Conservation (phyloP, 2,329 filamentous ascomycete species). For the Cercospora sp. region DNA sequence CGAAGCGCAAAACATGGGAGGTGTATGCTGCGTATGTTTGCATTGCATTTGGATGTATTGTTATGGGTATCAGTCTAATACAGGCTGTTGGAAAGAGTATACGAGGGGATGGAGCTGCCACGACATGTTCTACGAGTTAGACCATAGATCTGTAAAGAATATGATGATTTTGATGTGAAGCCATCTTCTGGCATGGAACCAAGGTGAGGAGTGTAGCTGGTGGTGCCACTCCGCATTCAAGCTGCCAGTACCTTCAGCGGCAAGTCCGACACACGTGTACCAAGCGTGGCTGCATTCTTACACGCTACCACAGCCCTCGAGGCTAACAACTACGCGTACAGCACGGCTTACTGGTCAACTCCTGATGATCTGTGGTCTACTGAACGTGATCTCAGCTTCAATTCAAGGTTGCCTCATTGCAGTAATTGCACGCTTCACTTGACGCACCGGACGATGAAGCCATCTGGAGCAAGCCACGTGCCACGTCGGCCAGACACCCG, state of each 20-base stretch:
- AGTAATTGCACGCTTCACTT: neutral
- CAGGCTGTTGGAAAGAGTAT: constrained; percentile 70
- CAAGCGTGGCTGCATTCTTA: neutral
- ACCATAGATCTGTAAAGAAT: constrained; percentile 12
- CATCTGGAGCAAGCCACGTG: neutral
- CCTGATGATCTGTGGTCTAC: neutral
- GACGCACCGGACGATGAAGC: neutral
- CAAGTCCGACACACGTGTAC: neutral
- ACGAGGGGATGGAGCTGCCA: constrained; percentile 31
- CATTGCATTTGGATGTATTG: constrained; percentile 73
- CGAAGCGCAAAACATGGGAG: constrained; percentile 60
- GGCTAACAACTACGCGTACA: neutral
- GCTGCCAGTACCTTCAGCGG: neutral
- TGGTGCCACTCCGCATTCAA: neutral
- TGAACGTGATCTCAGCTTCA: neutral
- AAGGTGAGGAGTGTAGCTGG: neutral
- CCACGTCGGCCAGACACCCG: neutral
- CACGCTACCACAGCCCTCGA: neutral
- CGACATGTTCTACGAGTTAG: constrained; percentile 23
- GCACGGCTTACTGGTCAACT: neutral
- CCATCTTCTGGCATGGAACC: neutral
- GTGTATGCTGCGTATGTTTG: constrained; percentile 66
- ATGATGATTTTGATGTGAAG: neutral
- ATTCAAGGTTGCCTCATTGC: neutral
- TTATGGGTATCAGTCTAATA: constrained; percentile 78